Conservation (phyloP, 2,329 filamentous ascomycete genomes). For the Blumeria hordei region DNA sequence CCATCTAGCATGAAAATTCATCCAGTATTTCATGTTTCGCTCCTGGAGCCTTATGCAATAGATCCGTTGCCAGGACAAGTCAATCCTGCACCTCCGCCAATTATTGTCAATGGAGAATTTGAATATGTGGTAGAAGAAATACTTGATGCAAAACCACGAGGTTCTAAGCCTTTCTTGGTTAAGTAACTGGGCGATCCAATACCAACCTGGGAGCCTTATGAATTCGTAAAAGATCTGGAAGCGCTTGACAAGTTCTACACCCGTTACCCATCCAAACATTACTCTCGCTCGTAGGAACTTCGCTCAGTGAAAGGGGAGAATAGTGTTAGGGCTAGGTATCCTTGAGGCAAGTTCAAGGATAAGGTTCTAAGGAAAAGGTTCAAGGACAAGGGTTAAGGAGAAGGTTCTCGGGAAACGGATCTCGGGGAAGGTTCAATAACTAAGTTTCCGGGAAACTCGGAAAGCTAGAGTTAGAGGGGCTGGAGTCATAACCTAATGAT, state of each 20-base stretch:
- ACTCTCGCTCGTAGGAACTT: neutral
- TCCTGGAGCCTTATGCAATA: neutral
- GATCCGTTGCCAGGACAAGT: neutral
- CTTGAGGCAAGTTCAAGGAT: too few relatives aligned
- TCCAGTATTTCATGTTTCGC: conserved; percentile 3
- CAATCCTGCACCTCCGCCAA: neutral
- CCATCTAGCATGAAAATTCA: conserved; percentile 1
- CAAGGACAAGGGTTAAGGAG: too few relatives aligned
- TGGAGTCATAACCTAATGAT: too few relatives aligned
- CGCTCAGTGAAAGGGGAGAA: neutral
- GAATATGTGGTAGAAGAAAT: conserved; percentile 1
- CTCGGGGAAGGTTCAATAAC: too few relatives aligned
- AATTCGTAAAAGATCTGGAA: neutral
- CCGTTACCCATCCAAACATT: neutral
- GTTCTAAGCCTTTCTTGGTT: neutral
- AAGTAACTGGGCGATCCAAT: neutral
- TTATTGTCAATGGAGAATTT: neutral
- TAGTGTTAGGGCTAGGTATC: neutral
- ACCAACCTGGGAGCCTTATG: neutral
- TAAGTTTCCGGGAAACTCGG: too few relatives aligned
- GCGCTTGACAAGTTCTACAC: neutral
- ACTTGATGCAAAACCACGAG: neutral
- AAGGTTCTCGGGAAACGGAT: too few relatives aligned
- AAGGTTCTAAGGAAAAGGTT: too few relatives aligned
- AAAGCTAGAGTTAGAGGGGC: too few relatives aligned